Evolutionary conservation across 2,329 filamentous ascomycete genomes (phyloP).

Genomic region (Pyrenochaeta sp.): DNA sequence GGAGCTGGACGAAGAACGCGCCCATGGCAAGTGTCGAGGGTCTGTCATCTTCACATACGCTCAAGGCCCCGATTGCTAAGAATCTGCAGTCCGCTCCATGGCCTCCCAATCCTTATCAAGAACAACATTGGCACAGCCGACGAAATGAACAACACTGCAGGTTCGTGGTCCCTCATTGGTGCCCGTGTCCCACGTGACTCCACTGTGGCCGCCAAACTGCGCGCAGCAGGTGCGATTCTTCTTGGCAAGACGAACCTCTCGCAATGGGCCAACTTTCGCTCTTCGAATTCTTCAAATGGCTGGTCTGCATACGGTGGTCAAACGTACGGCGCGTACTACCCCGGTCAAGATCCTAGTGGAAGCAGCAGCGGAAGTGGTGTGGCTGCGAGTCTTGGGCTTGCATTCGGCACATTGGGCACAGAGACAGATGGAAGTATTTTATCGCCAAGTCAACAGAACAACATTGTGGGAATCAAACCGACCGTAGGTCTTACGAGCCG

Average conservation of each 20-base stretch:
- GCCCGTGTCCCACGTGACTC: conserved; percentile 66
- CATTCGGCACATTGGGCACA: conserved; percentile 66
- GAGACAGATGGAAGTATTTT: conserved; percentile 72
- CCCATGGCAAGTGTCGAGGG: conserved; percentile 57
- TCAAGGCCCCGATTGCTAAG: conserved; percentile 6
- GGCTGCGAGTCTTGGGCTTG: conserved; percentile 65
- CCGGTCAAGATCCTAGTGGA: conserved; percentile 64
- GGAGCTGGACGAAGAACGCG: conserved; percentile 58
- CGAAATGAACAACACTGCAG: conserved; percentile 69
- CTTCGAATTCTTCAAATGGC: conserved; percentile 65
- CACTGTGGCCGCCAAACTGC: conserved; percentile 67
- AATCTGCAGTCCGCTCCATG: conserved; percentile 63
- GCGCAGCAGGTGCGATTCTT: conserved; percentile 68
- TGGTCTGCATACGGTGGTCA: conserved; percentile 73
- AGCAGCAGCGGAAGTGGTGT: conserved; percentile 65
- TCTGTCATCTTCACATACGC: conserved; percentile 20
- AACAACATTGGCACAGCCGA: conserved; percentile 72
- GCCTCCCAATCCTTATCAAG: conserved; percentile 72
- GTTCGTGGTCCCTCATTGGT: conserved; percentile 69
- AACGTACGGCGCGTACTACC: conserved; percentile 67
- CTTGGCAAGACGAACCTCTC: conserved; percentile 72
- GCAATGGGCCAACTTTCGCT: conserved; percentile 71
- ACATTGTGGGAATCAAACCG: conserved; percentile 69
- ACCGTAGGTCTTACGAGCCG: conserved; percentile 71
- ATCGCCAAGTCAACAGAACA: conserved; percentile 64